phyloP scores from a whole-genome alignment of 2,329 filamentous ascomycete genomes.

The Teratosphaeria nubilosa region DNA sequence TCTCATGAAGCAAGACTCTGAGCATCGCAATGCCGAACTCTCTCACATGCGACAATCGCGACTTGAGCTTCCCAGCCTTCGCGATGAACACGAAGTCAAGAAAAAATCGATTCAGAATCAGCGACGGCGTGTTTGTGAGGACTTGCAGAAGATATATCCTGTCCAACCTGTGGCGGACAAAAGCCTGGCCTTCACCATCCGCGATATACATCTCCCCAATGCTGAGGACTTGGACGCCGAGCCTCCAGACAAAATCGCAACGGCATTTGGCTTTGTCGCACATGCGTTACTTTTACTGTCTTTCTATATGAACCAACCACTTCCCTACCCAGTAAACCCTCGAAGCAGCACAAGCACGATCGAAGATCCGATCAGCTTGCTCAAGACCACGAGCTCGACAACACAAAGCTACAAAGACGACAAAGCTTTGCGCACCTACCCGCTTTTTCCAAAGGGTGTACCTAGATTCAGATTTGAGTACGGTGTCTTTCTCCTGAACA shows the following conservation, averaged over 20 bases:
- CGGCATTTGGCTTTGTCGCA: conserved; percentile 70
- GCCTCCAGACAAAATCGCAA: conserved; percentile 63
- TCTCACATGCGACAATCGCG: conserved; percentile 47
- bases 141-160: conserved; percentile 67
- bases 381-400: conserved; percentile 16
- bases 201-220: conserved; percentile 68
- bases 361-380: conserved; percentile 55
- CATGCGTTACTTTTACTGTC: conserved; percentile 67
- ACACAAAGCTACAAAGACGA: conserved; percentile 13
- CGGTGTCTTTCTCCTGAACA: conserved; percentile 91
- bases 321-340: conserved; percentile 70
- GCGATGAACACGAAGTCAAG: conserved; percentile 30
- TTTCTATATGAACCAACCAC: conserved; percentile 65
- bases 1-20: conserved; percentile 48
- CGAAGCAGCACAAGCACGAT: conserved; percentile 67
- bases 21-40: conserved; percentile 1
- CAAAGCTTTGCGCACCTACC: conserved; percentile 47
- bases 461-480: conserved; percentile 86
- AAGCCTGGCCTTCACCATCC: conserved; percentile 74
- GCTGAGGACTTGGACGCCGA: conserved; percentile 57
- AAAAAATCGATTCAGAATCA: conserved; percentile 69
- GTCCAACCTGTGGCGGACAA: conserved; percentile 58
- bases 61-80: conserved; percentile 35
- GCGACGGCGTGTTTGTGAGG: conserved; percentile 75
- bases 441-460: conserved; percentile 62